A percentile compares a stretch with the other conserved stretches of the same genome.
phyloP scores from a whole-genome alignment of 2,329 filamentous ascomycete species.

The Ceratocystis albifundus region DNA sequence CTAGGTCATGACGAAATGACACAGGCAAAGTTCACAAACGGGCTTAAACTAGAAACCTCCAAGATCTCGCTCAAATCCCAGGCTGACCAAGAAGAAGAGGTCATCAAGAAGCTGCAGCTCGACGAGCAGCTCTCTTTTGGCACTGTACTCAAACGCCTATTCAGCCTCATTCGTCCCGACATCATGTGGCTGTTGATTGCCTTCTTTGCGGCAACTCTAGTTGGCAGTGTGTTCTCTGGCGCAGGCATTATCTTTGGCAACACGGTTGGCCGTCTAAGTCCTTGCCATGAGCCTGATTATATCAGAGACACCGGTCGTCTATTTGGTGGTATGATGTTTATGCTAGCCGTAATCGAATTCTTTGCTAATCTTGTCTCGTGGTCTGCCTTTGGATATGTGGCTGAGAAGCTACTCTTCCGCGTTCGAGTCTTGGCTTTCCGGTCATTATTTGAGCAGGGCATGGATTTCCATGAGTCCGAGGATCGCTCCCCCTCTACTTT shows the following conservation, averaged over 20 bases:
- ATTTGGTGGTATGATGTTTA: slow-evolving; percentile 46
- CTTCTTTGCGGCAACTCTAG: slow-evolving; percentile 38
- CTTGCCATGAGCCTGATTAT: slow-evolving; percentile 34
- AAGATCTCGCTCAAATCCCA: slow-evolving; percentile 31
- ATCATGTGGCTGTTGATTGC: slow-evolving; percentile 33
- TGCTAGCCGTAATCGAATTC: slow-evolving; percentile 39
- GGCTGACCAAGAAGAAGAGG: slow-evolving; percentile 29
- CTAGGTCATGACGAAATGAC: slow-evolving; percentile 30
- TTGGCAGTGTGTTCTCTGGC: slow-evolving; percentile 43
- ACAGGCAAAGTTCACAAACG: slow-evolving; percentile 29
- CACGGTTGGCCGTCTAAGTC: slow-evolving; percentile 37
- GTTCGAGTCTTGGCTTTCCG: slow-evolving; percentile 53
- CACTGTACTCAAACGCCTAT: slow-evolving; percentile 33
- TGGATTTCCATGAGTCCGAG: slow-evolving; percentile 60
- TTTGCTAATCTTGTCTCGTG: slow-evolving; percentile 47
- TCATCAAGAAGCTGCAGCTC: slow-evolving; percentile 30
- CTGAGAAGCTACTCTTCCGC: slow-evolving; percentile 53
- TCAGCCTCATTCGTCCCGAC: slow-evolving; percentile 33
- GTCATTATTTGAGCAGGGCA: slow-evolving; percentile 52
- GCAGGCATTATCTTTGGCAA: slow-evolving; percentile 43
- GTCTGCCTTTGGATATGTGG: slow-evolving; percentile 38
- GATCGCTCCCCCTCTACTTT: slow-evolving; percentile 50
- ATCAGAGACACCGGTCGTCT: slow-evolving; percentile 35
- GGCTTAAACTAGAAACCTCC: slow-evolving; percentile 31
- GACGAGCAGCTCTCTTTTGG: slow-evolving; percentile 34